Evolutionary conservation across 2,329 filamentous ascomycete genomes (phyloP).

Genomic region (Atkinsonella hypoxylon): DNA sequence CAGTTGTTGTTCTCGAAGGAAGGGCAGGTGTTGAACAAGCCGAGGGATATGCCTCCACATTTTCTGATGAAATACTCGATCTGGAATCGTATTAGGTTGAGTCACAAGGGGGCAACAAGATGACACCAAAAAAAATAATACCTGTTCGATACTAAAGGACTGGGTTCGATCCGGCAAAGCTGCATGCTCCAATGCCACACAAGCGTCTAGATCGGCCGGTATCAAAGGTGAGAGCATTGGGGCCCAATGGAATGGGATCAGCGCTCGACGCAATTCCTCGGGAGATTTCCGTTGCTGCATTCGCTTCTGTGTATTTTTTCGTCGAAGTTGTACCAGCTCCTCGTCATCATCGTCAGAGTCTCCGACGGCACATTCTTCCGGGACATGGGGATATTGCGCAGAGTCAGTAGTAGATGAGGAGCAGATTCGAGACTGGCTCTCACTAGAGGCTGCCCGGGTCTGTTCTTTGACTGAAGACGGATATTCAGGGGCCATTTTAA

Average conservation of each 20-base stretch:
- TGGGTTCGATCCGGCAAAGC: conserved; percentile 38
- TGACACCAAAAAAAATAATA: conserved; percentile 14
- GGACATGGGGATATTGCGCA: not conserved
- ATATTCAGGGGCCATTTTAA: not conserved
- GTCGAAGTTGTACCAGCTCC: conserved; percentile 4
- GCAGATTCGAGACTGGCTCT: not conserved
- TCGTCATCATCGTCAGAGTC: conserved; percentile 9
- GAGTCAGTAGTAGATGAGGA: not conserved
- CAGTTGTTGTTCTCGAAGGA: conserved; percentile 33
- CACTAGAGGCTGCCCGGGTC: not conserved
- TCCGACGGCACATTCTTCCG: conserved; percentile 7
- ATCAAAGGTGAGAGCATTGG: conserved; percentile 57
- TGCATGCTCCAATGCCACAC: conserved; percentile 21
- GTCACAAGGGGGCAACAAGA: not conserved
- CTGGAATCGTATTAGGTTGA: conserved; percentile 9
- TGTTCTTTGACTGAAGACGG: not conserved
- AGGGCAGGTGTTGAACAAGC: conserved; percentile 60
- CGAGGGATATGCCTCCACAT: conserved; percentile 55
- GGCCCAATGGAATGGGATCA: conserved; percentile 47
- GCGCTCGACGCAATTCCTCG: conserved; percentile 16
- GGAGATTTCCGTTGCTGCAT: conserved; percentile 7
- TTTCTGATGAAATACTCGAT: conserved; percentile 15
- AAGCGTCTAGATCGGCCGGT: conserved; percentile 49
- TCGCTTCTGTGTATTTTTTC: conserved; percentile 2
- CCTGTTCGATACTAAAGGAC: conserved; percentile 42